Conservation (phyloP, 345 rosid species). For the Atalantia buxifolia region DNA sequence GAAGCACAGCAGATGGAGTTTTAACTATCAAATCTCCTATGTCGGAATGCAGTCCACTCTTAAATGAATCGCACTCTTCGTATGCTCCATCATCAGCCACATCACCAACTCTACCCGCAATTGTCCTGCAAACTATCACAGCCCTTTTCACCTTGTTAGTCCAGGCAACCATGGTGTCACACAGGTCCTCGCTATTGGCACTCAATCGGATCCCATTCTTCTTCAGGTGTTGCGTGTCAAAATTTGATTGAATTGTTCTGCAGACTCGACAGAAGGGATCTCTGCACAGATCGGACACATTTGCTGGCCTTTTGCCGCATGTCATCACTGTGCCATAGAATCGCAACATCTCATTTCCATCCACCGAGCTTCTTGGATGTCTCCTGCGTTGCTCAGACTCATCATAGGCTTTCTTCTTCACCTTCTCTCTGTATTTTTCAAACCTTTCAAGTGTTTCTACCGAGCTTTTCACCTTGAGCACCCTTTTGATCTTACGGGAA, state of each 20-base stretch:
- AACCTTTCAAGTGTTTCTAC: constrained; percentile 32
- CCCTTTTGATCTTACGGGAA: constrained; percentile 30
- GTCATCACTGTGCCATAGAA: constrained; percentile 51
- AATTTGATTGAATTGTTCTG: constrained; percentile 32
- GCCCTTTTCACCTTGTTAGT: constrained; percentile 32
- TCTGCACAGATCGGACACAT: constrained; percentile 30
- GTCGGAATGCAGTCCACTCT: background rate
- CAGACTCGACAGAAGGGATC: constrained; percentile 42
- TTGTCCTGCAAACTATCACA: constrained; percentile 36
- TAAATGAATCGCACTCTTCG: constrained; percentile 18
- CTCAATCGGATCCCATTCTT: constrained; percentile 31
- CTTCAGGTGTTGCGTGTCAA: constrained; percentile 22
- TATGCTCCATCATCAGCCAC: constrained; percentile 14
- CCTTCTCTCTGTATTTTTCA: constrained; percentile 40
- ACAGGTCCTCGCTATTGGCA: constrained; percentile 29
- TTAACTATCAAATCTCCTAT: constrained; percentile 24
- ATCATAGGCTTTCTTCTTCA: constrained; percentile 31
- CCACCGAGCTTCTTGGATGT: constrained; percentile 45
- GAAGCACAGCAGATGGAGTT: constrained; percentile 38
- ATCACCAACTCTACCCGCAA: constrained; percentile 26
- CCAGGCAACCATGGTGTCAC: constrained; percentile 19
- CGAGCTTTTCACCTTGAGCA: constrained; percentile 43
- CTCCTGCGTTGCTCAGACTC: constrained; percentile 17
- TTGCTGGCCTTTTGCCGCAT: constrained; percentile 25
- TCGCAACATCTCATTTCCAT: constrained; percentile 46